Evolutionary conservation across 352 stramenopile genomes (phyloP).

Genomic region (Globisporangium mamillatum): DNA sequence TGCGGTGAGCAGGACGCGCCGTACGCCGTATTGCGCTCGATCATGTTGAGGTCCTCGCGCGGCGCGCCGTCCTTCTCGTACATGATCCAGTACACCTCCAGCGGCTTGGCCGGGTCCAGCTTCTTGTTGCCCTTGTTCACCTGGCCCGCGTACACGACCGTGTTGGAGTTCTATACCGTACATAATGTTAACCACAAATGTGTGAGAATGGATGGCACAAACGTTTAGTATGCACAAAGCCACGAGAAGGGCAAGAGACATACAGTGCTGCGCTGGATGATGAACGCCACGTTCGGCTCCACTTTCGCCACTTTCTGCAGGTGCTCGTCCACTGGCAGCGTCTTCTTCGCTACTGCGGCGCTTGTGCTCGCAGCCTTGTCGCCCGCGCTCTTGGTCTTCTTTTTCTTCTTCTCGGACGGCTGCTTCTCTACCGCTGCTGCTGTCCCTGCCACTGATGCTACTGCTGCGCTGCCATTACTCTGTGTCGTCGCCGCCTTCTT

Average conservation of each 20-base stretch:
- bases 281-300: slow-evolving; percentile 78
- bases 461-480: slow-evolving; percentile 7
- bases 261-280: slow-evolving; percentile 86
- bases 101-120: slow-evolving; percentile 56
- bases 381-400: slow-evolving; percentile 9
- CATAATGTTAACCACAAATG: background rate
- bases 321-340: slow-evolving; percentile 64
- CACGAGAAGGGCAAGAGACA: slow-evolving; percentile 10
- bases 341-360: slow-evolving; percentile 14
- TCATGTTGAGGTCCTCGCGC: slow-evolving; percentile 81
- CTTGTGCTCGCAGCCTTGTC: slow-evolving; percentile 1
- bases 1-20: slow-evolving; percentile 47
- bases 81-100: slow-evolving; percentile 86
- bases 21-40: slow-evolving; percentile 83
- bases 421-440: slow-evolving; percentile 33
- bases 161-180: slow-evolving; percentile 69
- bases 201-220: background rate
- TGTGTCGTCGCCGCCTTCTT: slow-evolving; percentile 42
- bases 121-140: slow-evolving; percentile 29
- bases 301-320: slow-evolving; percentile 63
- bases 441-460: slow-evolving; percentile 2
- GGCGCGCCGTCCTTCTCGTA: slow-evolving; percentile 73
- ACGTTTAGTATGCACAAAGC: background rate
- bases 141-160: slow-evolving; percentile 71
- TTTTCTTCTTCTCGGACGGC: slow-evolving; percentile 27